These are phyloP conservation scores for Ceratobasidium sp. DNA, from an alignment of 1,284 basidiomycete species.

Conservation along the genomic window DNA sequence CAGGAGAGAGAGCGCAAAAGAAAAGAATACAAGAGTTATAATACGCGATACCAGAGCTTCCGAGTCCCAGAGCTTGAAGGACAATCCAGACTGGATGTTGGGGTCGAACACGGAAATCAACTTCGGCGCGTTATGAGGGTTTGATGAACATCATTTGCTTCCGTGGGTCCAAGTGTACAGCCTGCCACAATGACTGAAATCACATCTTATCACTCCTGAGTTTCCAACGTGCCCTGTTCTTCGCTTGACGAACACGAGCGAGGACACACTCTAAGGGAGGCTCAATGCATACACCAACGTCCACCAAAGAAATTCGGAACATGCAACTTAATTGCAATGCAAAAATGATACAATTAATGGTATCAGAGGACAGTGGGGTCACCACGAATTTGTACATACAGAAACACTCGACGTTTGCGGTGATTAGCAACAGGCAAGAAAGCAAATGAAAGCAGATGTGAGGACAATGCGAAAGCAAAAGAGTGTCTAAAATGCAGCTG, in stretches of 20 bases:
- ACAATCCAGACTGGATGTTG: slow-evolving; percentile 12
- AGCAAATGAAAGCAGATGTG: too few species aligned
- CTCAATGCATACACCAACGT: too few species aligned
- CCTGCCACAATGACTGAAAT: too few species aligned
- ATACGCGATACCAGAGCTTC: slow-evolving; percentile 4
- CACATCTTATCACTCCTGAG: too few species aligned
- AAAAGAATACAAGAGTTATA: slow-evolving; percentile 5
- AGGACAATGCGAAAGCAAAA: background rate
- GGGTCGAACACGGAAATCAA: slow-evolving; percentile 35
- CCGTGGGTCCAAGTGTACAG: slow-evolving; percentile 16
- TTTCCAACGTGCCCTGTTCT: slow-evolving; percentile 21
- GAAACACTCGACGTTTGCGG: too few species aligned
- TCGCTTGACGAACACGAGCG: too few species aligned
- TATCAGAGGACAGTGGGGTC: background rate
- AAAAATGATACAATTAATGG: too few species aligned
- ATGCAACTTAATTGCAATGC: too few species aligned
- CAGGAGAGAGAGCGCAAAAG: slow-evolving; percentile 25
- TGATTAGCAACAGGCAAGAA: too few species aligned
- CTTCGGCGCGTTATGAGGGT: slow-evolving; percentile 31
- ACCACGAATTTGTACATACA: background rate
- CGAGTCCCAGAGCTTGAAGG: slow-evolving; percentile 8
- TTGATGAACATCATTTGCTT: slow-evolving; percentile 35
- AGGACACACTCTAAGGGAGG: too few species aligned
- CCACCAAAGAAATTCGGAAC: too few species aligned
- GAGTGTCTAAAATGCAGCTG: background rate